Evolutionary conservation across 345 rosid species (phyloP).

Genomic region (Aquilaria yunnanensis): DNA sequence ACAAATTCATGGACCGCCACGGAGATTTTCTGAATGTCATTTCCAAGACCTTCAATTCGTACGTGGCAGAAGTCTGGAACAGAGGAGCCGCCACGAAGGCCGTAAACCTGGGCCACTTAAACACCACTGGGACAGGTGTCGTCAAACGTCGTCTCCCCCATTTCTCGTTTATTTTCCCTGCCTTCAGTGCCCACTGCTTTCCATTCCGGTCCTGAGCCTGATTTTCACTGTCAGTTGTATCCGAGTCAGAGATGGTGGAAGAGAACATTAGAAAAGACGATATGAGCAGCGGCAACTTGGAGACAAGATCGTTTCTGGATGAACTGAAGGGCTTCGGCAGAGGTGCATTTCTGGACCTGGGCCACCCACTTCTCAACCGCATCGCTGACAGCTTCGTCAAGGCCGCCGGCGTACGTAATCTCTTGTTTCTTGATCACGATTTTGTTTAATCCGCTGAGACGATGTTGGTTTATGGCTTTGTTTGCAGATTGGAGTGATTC

Average conservation of each 20-base stretch:
- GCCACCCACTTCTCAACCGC: conserved; percentile 95
- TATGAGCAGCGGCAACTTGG: conserved; percentile 27
- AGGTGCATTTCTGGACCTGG: conserved; percentile 64
- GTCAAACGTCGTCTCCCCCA: conserved; percentile 4
- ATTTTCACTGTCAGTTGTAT: not conserved
- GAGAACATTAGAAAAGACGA: not conserved
- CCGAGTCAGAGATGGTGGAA: not conserved
- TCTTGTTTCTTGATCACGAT: too few relatives aligned
- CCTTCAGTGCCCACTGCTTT: too few relatives aligned
- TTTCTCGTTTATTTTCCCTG: not conserved
- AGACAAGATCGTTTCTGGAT: conserved; percentile 35
- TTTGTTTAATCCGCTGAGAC: not conserved
- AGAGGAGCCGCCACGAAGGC: conserved; percentile 20
- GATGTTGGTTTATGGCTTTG: not conserved
- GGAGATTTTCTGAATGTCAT: too few relatives aligned
- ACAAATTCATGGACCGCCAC: too few relatives aligned
- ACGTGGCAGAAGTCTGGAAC: conserved; percentile 10
- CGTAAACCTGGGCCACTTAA: conserved; percentile 23
- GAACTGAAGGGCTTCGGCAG: conserved; percentile 57
- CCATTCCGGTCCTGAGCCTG: too few relatives aligned
- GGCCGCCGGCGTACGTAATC: conserved; percentile 65
- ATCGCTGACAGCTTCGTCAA: conserved; percentile 81
- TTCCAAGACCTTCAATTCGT: too few relatives aligned
- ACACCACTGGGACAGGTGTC: conserved; percentile 24
- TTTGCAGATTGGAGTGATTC: conserved; percentile 78